Evolutionary conservation across 768 basidiomycete genomes (phyloP), one percentile per base, ranked within the genome.

Genomic region (Trametes gibbosa): DNA sequence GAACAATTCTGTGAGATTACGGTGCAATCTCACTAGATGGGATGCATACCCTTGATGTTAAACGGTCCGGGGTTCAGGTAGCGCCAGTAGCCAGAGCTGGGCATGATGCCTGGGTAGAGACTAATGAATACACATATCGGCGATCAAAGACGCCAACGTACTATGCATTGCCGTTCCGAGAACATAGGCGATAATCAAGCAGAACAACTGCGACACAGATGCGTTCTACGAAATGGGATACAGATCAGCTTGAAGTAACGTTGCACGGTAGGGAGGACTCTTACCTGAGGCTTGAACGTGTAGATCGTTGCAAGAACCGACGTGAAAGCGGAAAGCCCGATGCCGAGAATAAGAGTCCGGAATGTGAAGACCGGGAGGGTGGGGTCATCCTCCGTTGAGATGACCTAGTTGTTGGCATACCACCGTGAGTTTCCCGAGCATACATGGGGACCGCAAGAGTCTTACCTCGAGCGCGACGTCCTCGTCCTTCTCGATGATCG

Each of bases 51-150:
- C 61, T 82, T 82, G 68, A 70, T 75, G 76, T 84, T 86, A 74
- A 86, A 86, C 21, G 82, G 81, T 0, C 84, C 83, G 3, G 84
- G 84, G 65, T 85, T 85, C 50, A 85, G 69, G 66, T 81, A 84
- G n/a, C 79, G 69, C 80, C 81, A 85, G 60, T 64, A 68, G 9
- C 81, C 80, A 27, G 66, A 64, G 42, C 71, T 71, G n/a, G 81
- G 81, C 10, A 81, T 66, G 73, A 84, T 0, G 57, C 67, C 63
- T 71, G 10, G 29, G 29, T 32, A 25, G 17, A 41, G 50, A 41
- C 29, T 29, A 74, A 61, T 75, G 64, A 52, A 23, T 27, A 39
- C 17, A 40, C 14, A 19, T 13, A 23, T 0, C 17, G 17, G 12
- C 9, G 6, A 23, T n/a, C 49, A 32, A 4, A 25, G 27, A 12